Evolutionary conservation across 371 early-diverging fungal species (phyloP).

Genomic region (Smittium mucronatum): DNA sequence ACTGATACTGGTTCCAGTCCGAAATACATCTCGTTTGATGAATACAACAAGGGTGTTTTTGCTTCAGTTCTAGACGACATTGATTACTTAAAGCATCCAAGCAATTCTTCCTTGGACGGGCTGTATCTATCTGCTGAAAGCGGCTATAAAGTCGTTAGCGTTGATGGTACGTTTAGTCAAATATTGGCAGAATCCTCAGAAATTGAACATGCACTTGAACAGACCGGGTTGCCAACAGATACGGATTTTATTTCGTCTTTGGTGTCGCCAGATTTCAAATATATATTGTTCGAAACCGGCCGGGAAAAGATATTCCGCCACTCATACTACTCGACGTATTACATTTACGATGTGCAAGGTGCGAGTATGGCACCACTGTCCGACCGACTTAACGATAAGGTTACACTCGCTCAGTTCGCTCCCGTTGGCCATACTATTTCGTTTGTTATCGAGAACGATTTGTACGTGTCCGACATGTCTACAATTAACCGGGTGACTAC

Average conservation of each 20-base stretch:
- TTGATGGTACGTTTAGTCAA: conserved; percentile 14
- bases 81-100: conserved; percentile 27
- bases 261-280: conserved; percentile 65
- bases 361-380: conserved; percentile 42
- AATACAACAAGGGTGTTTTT: too few species aligned
- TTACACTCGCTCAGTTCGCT: conserved; percentile 59
- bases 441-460: conserved; percentile 71
- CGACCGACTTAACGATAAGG: conserved; percentile 29
- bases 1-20: too few species aligned
- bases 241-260: conserved; percentile 20
- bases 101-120: conserved; percentile 23
- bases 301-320: conserved; percentile 69
- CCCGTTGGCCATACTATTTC: conserved; percentile 68
- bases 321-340: conserved; percentile 63
- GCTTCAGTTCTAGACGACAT: too few species aligned
- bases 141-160: neutral
- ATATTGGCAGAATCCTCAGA: conserved; percentile 19
- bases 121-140: conserved; percentile 18
- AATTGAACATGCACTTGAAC: conserved; percentile 14
- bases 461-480: conserved; percentile 58
- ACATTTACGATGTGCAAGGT: conserved; percentile 50
- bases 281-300: conserved; percentile 53
- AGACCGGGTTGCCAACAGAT: conserved; percentile 12
- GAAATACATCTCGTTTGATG: too few species aligned
- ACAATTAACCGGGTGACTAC: conserved; percentile 58